phyloP scores from a whole-genome alignment of 345 rosid genomes.

The Ricinus communis region DNA sequence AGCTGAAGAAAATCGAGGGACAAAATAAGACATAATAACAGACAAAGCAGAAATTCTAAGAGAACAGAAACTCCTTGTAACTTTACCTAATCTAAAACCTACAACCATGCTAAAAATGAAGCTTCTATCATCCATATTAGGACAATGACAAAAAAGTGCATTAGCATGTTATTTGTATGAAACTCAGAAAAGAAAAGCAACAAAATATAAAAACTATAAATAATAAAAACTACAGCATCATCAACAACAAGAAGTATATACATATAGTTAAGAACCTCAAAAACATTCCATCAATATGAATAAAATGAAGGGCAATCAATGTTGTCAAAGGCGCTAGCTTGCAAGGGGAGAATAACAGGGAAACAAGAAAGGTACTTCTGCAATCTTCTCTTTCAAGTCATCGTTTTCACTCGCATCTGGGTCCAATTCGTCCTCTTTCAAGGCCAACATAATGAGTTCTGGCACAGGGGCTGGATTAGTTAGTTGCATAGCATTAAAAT shows the following conservation, averaged over 20 bases:
- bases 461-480: slow-evolving; percentile 74
- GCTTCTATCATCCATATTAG: too few species aligned
- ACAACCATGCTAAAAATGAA: neutral
- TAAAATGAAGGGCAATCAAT: neutral
- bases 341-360: too few species aligned
- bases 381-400: slow-evolving; percentile 76
- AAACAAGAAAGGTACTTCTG: slow-evolving; percentile 74
- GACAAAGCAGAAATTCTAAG: neutral
- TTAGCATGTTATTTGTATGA: neutral
- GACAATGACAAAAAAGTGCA: neutral
- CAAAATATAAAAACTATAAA: too few species aligned
- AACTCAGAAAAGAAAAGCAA: neutral
- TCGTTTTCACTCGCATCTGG: slow-evolving; percentile 56
- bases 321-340: neutral
- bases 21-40: slow-evolving; percentile 3
- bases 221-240: neutral
- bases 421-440: slow-evolving; percentile 84
- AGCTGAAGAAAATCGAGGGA: slow-evolving; percentile 44
- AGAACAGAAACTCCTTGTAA: neutral
- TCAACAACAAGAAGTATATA: neutral
- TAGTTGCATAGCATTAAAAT: slow-evolving; percentile 82
- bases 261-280: neutral
- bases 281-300: neutral
- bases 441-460: slow-evolving; percentile 77
- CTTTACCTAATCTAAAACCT: neutral